These are phyloP conservation scores for Plasmodium gaboni DNA, from an alignment of 169 alveolate genomes.

Conservation along the genomic window DNA sequence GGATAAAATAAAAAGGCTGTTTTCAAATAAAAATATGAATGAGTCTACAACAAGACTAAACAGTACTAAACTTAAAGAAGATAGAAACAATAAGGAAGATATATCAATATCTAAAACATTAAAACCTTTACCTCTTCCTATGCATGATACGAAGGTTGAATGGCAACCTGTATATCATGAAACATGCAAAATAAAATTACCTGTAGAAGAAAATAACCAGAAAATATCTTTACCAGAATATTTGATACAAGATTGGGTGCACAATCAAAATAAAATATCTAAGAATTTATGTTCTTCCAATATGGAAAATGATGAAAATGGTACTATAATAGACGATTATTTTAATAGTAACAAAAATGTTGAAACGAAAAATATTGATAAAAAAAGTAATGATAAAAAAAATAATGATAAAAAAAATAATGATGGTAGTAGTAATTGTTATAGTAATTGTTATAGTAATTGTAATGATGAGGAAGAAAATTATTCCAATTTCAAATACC, in stretches of 20 bases:
- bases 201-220: conserved; percentile 38
- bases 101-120: background rate
- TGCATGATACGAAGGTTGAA: conserved; percentile 26
- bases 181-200: conserved; percentile 74
- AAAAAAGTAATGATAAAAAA: background rate
- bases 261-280: conserved; percentile 35
- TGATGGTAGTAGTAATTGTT: background rate
- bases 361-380: background rate
- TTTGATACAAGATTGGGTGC: conserved; percentile 42
- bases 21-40: conserved; percentile 33
- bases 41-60: conserved; percentile 18
- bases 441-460: conserved; percentile 5
- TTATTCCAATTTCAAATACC: conserved; percentile 59
- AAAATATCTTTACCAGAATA: conserved; percentile 52
- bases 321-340: background rate
- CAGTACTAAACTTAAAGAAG: conserved; percentile 32
- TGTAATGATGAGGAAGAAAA: conserved; percentile 27
- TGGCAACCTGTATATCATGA: conserved; percentile 77
- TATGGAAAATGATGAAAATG: background rate
- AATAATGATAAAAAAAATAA: background rate
- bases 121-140: background rate
- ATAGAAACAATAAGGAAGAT: conserved; percentile 14
- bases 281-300: conserved; percentile 7
- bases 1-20: conserved; percentile 64
- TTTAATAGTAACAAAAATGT: background rate